These are phyloP conservation scores for Phytophthora idaei DNA, from an alignment of 352 stramenopile species.

Conservation along the genomic window DNA sequence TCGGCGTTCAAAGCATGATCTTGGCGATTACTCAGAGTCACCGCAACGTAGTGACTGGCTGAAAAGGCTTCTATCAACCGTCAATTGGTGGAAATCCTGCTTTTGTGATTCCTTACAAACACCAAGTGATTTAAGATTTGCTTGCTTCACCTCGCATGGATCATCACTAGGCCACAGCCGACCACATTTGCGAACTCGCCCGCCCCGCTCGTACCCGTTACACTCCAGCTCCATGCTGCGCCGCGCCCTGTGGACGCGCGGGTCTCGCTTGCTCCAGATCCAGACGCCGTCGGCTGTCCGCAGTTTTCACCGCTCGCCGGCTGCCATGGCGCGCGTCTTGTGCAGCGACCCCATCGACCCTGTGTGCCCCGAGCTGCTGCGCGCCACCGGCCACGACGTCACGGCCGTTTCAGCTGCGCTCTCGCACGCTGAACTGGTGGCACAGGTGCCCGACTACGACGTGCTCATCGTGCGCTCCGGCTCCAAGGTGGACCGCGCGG, in stretches of 20 bases:
- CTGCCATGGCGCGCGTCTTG: conserved; percentile 82
- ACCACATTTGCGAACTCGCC: conserved; percentile 19
- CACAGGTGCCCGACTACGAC: conserved; percentile 83
- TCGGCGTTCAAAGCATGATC: conserved; percentile 17
- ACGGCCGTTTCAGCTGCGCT: conserved; percentile 55
- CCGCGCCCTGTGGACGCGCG: conserved; percentile 41
- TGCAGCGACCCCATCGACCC: conserved; percentile 89
- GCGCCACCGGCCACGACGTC: conserved; percentile 84
- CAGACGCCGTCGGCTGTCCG: conserved; percentile 11
- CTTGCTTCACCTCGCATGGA: background rate
- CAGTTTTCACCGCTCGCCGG: conserved; percentile 48
- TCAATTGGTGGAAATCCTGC: conserved; percentile 16
- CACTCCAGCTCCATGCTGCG: conserved; percentile 52
- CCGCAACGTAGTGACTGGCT: conserved; percentile 2
- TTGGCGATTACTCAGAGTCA: conserved; percentile 5
- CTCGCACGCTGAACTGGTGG: conserved; percentile 67
- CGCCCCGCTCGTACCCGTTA: background rate
- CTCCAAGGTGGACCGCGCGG: conserved; percentile 75
- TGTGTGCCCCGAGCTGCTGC: conserved; percentile 80
- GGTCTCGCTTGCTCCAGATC: conserved; percentile 43
- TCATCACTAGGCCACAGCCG: background rate
- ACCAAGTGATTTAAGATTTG: conserved; percentile 13
- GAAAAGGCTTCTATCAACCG: background rate
- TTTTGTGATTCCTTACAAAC: conserved; percentile 3
- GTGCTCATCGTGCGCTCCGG: conserved; percentile 89